These are phyloP conservation scores for Dendryphion nanum DNA, from an alignment of 2,329 filamentous ascomycete genomes.

Conservation along the genomic window DNA sequence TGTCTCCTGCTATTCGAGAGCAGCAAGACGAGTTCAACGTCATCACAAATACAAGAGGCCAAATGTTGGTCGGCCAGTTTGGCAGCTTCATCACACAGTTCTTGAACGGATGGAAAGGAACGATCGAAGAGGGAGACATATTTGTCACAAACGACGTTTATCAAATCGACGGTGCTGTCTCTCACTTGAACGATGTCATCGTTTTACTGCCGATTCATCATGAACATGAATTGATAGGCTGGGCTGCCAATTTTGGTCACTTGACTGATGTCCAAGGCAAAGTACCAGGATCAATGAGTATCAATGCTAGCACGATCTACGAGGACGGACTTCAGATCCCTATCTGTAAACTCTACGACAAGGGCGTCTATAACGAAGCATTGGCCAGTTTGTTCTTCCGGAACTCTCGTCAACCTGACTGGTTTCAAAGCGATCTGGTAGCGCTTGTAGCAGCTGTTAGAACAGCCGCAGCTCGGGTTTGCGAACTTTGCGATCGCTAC, in stretches of 20 bases:
- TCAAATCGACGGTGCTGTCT: constrained; percentile 49
- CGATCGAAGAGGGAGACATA: constrained; percentile 50
- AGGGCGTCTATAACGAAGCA: constrained; percentile 45
- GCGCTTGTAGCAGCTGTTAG: constrained; percentile 49
- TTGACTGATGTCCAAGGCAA: constrained; percentile 47
- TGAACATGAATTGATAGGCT: constrained; percentile 46
- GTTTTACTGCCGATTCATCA: constrained; percentile 50
- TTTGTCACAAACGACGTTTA: constrained; percentile 55
- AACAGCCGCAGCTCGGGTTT: constrained; percentile 45
- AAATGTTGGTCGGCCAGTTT: constrained; percentile 54
- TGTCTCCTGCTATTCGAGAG: constrained; percentile 52
- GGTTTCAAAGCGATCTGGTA: constrained; percentile 50
- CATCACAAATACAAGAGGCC: constrained; percentile 48
- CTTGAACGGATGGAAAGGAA: constrained; percentile 47
- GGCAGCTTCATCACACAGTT: constrained; percentile 52
- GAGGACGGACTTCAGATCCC: constrained; percentile 54
- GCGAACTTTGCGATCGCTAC: constrained; percentile 47
- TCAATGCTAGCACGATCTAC: constrained; percentile 48
- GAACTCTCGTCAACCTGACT: constrained; percentile 50
- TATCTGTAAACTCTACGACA: constrained; percentile 47
- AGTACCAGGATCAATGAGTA: constrained; percentile 52
- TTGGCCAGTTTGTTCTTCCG: constrained; percentile 48
- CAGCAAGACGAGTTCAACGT: constrained; percentile 56
- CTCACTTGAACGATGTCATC: constrained; percentile 52
- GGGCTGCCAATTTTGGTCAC: constrained; percentile 53